Base-by-base conservation (phyloP, 371 early-diverging fungal genomes). In the Mycotypha africana region DNA sequence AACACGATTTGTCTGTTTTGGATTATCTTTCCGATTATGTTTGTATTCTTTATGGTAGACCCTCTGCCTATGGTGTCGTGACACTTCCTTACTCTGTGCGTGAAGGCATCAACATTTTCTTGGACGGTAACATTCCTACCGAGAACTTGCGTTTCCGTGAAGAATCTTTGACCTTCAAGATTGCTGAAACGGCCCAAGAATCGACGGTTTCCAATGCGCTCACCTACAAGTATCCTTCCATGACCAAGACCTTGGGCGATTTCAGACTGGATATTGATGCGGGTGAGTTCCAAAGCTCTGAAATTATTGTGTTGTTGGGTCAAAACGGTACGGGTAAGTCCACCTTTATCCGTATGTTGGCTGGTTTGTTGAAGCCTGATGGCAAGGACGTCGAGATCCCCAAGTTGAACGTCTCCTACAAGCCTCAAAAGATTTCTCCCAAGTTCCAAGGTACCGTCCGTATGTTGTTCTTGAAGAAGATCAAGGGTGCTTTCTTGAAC, bases 281-380 rank as follows among this genome's bases (percentile, higher is more conserved):
- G 19, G 99, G 99, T 54, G 76, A 82, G 46, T 99, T 99, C 74
- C 89, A 90, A 34, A 94, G 97, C 60, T 97, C 98, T 24, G 98
- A 99, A 75, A 98, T 99, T 60, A 78, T 99, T 62, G 98, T 99
- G 59, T 94, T 99, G 89, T 79, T 99, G 67, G 99, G 99, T 64
- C 94, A 99, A 78, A 99, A 99, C 82, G 99, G 99, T 54, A 99
- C 98, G 32, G 99, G 99, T 58, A 97, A 99, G 81, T 98, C 98
- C 20, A 98, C 99, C 24, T 93, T 99, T 61, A 97, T 99, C 48
- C 87, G 87, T 44, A 76, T 99, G 73, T 79, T 99, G 51, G 97
- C 99, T 22, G 99, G 99, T 60, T 53, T 75, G 28, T 58, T 96
- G 46, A 74, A 81, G 65, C 78, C 95, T n/a, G 95, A 95, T 60